Evolutionary conservation across 2,329 filamentous ascomycete genomes (phyloP).

Genomic region (Clonostachys solani): DNA sequence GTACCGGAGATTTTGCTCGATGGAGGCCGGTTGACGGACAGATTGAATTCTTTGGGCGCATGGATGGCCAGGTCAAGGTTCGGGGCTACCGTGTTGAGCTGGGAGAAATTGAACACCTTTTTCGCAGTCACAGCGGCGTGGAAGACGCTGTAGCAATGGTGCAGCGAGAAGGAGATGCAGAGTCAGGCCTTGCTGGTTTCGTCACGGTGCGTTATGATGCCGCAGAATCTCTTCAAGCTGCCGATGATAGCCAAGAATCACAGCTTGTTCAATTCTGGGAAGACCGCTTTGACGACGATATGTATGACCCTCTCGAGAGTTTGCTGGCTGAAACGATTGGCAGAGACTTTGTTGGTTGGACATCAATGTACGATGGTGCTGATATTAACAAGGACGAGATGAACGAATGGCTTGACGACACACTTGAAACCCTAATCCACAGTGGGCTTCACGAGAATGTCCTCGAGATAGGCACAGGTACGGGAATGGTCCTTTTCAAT

Average conservation of each 20-base stretch:
- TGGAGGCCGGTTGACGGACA: slow-evolving; percentile 10
- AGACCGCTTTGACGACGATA: neutral
- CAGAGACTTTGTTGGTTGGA: slow-evolving; percentile 21
- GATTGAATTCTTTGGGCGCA: slow-evolving; percentile 18
- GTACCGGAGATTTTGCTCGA: slow-evolving; percentile 18
- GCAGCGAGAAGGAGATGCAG: neutral
- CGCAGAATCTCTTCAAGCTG: slow-evolving; percentile 3
- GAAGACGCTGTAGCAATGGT: slow-evolving; percentile 8
- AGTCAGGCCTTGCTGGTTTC: slow-evolving; percentile 6
- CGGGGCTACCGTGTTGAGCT: slow-evolving; percentile 21
- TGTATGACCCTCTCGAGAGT: slow-evolving; percentile 7
- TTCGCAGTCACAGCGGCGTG: slow-evolving; percentile 7
- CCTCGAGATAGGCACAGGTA: slow-evolving; percentile 20
- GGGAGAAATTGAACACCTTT: slow-evolving; percentile 15
- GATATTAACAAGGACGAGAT: slow-evolving; percentile 17
- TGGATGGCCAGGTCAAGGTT: slow-evolving; percentile 19
- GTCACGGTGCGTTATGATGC: slow-evolving; percentile 1
- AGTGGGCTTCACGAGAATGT: slow-evolving; percentile 6
- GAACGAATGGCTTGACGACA: slow-evolving; percentile 24
- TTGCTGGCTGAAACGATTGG: slow-evolving; percentile 9
- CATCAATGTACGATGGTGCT: slow-evolving; percentile 20
- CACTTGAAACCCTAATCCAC: slow-evolving; percentile 10
- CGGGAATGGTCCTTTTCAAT: slow-evolving; percentile 24
- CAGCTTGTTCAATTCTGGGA: neutral
- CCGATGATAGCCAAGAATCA: neutral